These are phyloP conservation scores for Powellomyces hirtus DNA, from an alignment of 192 early-diverging fungal species.

Conservation along the genomic window DNA sequence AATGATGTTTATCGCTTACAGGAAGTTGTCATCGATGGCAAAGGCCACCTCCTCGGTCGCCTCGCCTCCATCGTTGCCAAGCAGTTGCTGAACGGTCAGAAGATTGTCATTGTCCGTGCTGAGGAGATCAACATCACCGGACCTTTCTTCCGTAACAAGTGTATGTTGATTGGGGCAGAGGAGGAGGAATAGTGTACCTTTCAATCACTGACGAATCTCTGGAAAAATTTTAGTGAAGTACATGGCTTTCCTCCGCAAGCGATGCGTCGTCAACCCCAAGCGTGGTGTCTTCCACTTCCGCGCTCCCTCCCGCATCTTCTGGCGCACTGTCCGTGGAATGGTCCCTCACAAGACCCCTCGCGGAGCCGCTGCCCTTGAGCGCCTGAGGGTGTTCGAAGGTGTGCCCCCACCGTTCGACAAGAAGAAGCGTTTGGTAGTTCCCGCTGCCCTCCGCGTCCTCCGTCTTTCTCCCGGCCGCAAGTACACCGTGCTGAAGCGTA, in stretches of 20 bases:
- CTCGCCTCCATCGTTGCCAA: conserved; percentile 98
- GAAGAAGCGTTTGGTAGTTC: conserved; percentile 96
- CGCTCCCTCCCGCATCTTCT: conserved; percentile 96
- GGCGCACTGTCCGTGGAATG: conserved; percentile 98
- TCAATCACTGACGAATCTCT: not conserved
- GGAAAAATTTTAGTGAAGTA: conserved; percentile 71
- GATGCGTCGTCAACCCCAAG: conserved; percentile 93
- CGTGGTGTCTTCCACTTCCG: conserved; percentile 99
- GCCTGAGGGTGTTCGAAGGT: conserved; percentile 99
- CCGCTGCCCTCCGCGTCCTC: conserved; percentile 91
- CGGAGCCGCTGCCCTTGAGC: conserved; percentile 94
- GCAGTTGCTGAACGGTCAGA: conserved; percentile 97
- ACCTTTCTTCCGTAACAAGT: conserved; percentile 99
- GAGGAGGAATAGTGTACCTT: not conserved
- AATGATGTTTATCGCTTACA: conserved; percentile 28
- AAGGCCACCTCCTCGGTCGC: conserved; percentile 98
- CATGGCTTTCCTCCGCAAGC: conserved; percentile 97
- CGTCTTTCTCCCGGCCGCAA: conserved; percentile 97
- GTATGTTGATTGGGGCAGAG: conserved; percentile 49
- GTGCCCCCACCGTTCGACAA: conserved; percentile 96
- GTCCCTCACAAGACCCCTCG: conserved; percentile 99
- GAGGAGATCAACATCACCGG: conserved; percentile 99
- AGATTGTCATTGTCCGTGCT: conserved; percentile 95
- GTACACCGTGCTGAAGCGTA: conserved; percentile 92
- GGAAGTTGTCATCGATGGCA: conserved; percentile 98